Evolutionary conservation across 2,329 filamentous ascomycete genomes (phyloP).

Genomic region (Setomelanomma holmii): DNA sequence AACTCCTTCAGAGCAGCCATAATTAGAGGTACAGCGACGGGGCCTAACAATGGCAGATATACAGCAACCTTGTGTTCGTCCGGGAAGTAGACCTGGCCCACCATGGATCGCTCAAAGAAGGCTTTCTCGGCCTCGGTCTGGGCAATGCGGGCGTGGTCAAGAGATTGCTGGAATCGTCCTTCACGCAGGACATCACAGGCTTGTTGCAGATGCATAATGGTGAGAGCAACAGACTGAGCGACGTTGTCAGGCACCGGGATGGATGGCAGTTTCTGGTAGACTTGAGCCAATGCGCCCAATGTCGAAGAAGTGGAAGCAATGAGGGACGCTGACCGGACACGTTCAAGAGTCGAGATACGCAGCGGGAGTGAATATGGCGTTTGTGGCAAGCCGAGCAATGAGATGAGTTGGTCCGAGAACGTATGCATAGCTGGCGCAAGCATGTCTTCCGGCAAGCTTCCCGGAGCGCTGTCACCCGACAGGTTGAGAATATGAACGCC

Average conservation of each 20-base stretch:
- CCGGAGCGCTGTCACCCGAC: slow-evolving; percentile 40
- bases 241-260: slow-evolving; percentile 92
- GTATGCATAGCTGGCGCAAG: slow-evolving; percentile 84
- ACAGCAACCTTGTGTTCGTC: slow-evolving; percentile 98
- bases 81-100: slow-evolving; percentile 96
- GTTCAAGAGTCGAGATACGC: slow-evolving; percentile 80
- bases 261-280: slow-evolving; percentile 79
- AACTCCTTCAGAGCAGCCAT: slow-evolving; percentile 82
- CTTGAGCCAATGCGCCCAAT: slow-evolving; percentile 86
- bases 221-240: slow-evolving; percentile 81
- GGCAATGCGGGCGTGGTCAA: slow-evolving; percentile 82
- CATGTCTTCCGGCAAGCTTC: slow-evolving; percentile 67
- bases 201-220: slow-evolving; percentile 76
- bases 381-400: slow-evolving; percentile 83
- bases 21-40: slow-evolving; percentile 86
- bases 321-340: slow-evolving; percentile 85
- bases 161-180: slow-evolving; percentile 68
- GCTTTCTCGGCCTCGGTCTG: slow-evolving; percentile 89
- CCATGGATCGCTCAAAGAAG: slow-evolving; percentile 99
- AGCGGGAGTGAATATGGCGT: slow-evolving; percentile 80
- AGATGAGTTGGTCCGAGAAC: slow-evolving; percentile 88
- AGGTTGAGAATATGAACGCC: slow-evolving; percentile 74
- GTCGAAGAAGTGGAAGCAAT: slow-evolving; percentile 91
- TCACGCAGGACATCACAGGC: slow-evolving; percentile 75
- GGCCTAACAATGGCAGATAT: slow-evolving; percentile 88